Evolutionary conservation across 2,329 filamentous ascomycete genomes (phyloP).

Genomic region (Pseudofabraea citricarpa): DNA sequence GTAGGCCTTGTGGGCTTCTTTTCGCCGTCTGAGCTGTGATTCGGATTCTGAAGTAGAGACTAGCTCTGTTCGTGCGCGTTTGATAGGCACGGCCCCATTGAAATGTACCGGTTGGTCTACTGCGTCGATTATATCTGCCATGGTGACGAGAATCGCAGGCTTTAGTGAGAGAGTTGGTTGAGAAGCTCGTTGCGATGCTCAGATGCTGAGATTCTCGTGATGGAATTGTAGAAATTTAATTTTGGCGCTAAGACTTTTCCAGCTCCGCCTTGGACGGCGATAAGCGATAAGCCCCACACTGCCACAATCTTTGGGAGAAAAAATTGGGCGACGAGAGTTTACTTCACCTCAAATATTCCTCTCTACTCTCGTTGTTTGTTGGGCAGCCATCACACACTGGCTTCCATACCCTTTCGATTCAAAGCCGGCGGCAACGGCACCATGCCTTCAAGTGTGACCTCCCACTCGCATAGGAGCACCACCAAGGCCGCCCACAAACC

Average conservation of each 20-base stretch:
- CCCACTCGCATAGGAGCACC: constrained; percentile 86
- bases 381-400: constrained; percentile 55
- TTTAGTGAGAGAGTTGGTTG: too few relatives aligned
- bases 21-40: constrained; percentile 38
- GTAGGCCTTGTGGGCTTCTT: constrained; percentile 70
- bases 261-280: constrained; percentile 4
- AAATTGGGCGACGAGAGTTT: too few relatives aligned
- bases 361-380: too few relatives aligned
- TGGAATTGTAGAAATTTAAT: too few relatives aligned
- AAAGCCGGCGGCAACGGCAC: constrained; percentile 72
- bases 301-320: too few relatives aligned
- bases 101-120: constrained; percentile 22
- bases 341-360: too few relatives aligned
- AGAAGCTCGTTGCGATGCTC: too few relatives aligned
- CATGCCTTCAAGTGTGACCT: constrained; percentile 66
- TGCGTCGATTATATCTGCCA: constrained; percentile 14
- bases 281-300: constrained; percentile 22
- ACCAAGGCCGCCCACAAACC: constrained; percentile 85
- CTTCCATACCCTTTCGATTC: constrained; percentile 78
- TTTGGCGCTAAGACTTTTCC: constrained; percentile 17
- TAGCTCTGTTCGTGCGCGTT: constrained; percentile 46
- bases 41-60: constrained; percentile 19
- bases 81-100: constrained; percentile 49
- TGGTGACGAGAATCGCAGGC: too few relatives aligned
- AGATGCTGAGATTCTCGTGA: too few relatives aligned